phyloP scores from a whole-genome alignment of 108 stramenopile species.

The Stephanodiscus minutulus region DNA sequence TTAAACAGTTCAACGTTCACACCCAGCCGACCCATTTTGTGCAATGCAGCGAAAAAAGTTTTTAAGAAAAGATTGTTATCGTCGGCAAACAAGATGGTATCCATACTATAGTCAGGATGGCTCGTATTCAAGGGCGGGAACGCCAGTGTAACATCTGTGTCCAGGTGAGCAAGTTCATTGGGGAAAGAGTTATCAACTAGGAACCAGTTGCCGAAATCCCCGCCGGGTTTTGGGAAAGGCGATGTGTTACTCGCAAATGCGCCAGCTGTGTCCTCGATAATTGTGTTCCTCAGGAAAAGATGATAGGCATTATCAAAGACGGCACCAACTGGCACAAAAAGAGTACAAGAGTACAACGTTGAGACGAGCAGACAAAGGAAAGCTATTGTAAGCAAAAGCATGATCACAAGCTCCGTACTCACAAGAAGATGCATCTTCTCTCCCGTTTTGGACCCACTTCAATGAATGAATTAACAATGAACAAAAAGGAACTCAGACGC shows the following conservation, averaged over 20 bases:
- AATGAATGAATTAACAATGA: not conserved
- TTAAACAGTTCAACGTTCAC: not conserved
- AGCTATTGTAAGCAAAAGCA: no score
- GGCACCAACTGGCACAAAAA: constrained; percentile 3
- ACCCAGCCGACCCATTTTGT: constrained; percentile 19
- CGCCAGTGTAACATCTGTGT: constrained; percentile 14
- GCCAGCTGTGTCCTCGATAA: not conserved
- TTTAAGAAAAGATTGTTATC: constrained; percentile 3
- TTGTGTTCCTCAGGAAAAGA: not conserved
- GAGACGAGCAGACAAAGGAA: no score
- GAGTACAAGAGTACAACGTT: not conserved
- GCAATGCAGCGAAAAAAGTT: constrained; percentile 7
- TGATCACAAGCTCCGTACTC: not conserved
- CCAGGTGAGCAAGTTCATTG: not conserved
- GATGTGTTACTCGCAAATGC: not conserved
- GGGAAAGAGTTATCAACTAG: constrained; percentile 5
- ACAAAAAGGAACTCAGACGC: no score
- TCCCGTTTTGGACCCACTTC: constrained; percentile 8
- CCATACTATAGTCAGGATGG: constrained; percentile 10
- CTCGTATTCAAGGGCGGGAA: constrained; percentile 1
- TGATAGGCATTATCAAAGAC: constrained; percentile 14
- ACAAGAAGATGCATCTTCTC: constrained; percentile 11
- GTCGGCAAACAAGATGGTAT: not conserved
- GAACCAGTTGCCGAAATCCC: no score
- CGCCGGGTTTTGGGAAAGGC: not conserved